Evolutionary conservation across 495 filamentous ascomycete genomes (phyloP).

Genomic region (Friedmanniomyces endolithicus): DNA sequence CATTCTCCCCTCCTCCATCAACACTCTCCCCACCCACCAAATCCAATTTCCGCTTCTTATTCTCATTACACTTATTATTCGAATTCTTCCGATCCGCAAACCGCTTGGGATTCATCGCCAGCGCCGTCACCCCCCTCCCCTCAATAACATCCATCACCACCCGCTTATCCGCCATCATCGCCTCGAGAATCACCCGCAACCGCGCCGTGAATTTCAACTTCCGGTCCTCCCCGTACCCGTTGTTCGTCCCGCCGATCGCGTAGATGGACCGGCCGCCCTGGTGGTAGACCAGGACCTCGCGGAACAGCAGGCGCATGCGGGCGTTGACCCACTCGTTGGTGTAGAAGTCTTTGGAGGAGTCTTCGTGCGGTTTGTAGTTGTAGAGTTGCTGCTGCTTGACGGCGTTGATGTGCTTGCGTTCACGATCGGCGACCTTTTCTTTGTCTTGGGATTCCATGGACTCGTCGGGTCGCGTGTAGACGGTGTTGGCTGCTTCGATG

Average conservation of each 20-base stretch:
- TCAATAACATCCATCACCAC: constrained; percentile 12
- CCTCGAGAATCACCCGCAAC: not conserved
- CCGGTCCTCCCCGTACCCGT: constrained; percentile 7
- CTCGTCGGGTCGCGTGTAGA: not conserved
- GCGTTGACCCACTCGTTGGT: constrained; percentile 1
- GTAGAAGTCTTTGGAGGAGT: not conserved
- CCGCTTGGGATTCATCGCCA: constrained; percentile 2
- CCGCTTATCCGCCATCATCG: constrained; percentile 1
- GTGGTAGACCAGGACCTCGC: not conserved
- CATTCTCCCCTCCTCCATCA: not conserved
- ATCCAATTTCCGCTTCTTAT: constrained; percentile 2
- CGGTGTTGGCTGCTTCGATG: not conserved
- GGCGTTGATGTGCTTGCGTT: not conserved
- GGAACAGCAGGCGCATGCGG: constrained; percentile 5
- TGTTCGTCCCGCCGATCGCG: constrained; percentile 3
- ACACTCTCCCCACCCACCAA: not conserved
- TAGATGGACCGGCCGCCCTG: constrained; percentile 1
- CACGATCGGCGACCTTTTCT: not conserved
- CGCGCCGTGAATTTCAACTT: not conserved
- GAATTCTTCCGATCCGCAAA: constrained; percentile 3
- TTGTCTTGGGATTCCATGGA: not conserved
- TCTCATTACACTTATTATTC: constrained; percentile 10
- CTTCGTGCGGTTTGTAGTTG: constrained; percentile 5
- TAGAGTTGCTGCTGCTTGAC: not conserved
- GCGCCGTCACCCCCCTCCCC: constrained; percentile 2